Base-by-base conservation (phyloP, 202 grass and related monocot genomes). In the Zizania palustris region DNA sequence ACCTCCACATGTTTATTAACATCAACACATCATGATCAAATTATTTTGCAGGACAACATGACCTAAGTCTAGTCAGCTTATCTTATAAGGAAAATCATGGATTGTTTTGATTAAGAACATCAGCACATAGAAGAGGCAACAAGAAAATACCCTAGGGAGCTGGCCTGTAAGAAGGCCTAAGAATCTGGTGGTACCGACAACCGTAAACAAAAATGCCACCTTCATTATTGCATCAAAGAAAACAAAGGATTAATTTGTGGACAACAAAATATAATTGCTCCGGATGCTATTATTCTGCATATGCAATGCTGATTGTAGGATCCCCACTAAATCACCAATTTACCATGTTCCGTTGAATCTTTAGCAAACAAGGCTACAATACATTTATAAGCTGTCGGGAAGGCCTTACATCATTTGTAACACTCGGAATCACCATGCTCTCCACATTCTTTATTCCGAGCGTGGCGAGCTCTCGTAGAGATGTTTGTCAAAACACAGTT, bases 371-470 rank as follows among this genome's bases (percentile, higher is more conserved):
- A 39, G 5, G 11, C 14, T 37, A 20, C 9, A 60, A 3, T 14
- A 5, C 22, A 11, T 43, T 41, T 11, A 28, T 13, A 3, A 80
- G 39, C 18, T 21, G 1, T 57, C 3, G 5, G 5, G 37, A 1
- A 58, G 22, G 45, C 19, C 84, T 88, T 88, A 93, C 94, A 82
- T 93, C 94, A 76, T 97, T 97, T 44, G 91, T 93, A 13, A 93
- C 91, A 46, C 91, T 97, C 41, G 91, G 94, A 78, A 97, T 97
- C 14, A 88, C 89, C 21, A 93, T 83, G 63, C 92, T 93, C 80
- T 97, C 94, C 11, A 91, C 94, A 40, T 97, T 97, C 79, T 93
- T 91, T 40, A 97, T 88, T 53, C 94, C 94, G 28, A 97, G 88
- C 12, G 72, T 88, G 6, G 91, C 92, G 21, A 97, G 84, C 67